Percentiles rank a stretch among this genome's conserved stretches.
Evolutionary conservation across 139 green algal genomes (phyloP).

Genomic region (Nannochloris sp.): DNA sequence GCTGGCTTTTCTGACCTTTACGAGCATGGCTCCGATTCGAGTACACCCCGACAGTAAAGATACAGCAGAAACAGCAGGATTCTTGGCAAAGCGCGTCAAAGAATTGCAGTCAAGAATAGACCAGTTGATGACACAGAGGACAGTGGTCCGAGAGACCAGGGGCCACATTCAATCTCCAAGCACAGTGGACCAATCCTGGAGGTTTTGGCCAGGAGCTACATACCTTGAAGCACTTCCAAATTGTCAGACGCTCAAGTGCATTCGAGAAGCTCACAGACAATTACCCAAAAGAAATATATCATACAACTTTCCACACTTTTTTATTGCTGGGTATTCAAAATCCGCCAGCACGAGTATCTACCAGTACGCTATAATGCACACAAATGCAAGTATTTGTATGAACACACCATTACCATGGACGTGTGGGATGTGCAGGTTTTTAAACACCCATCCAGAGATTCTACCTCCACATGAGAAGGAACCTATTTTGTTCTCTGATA

Average conservation of each 20-base stretch:
- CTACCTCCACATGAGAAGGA: not conserved
- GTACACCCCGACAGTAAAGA: too few species aligned
- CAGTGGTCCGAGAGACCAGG: too few species aligned
- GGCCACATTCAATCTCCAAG: not conserved
- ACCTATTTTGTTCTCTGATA: not conserved
- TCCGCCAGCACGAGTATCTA: not conserved
- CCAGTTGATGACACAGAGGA: too few species aligned
- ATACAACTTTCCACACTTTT: constrained; percentile 13
- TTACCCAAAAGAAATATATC: constrained; percentile 2
- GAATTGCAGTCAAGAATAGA: too few species aligned
- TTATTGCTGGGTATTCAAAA: constrained; percentile 2
- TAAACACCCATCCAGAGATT: not conserved
- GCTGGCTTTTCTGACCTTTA: too few species aligned
- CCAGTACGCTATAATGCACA: not conserved
- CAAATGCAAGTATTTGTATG: not conserved
- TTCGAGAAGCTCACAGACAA: constrained; percentile 11
- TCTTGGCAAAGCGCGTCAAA: too few species aligned
- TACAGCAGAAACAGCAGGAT: too few species aligned
- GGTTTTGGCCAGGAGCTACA: constrained; percentile 2
- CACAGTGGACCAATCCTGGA: not conserved
- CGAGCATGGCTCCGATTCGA: too few species aligned
- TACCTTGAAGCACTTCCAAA: constrained; percentile 1
- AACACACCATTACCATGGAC: not conserved
- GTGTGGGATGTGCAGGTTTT: constrained; percentile 1
- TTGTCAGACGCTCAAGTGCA: constrained; percentile 15